phyloP scores from a whole-genome alignment of 352 stramenopile genomes.

The Pythium chondricola region DNA sequence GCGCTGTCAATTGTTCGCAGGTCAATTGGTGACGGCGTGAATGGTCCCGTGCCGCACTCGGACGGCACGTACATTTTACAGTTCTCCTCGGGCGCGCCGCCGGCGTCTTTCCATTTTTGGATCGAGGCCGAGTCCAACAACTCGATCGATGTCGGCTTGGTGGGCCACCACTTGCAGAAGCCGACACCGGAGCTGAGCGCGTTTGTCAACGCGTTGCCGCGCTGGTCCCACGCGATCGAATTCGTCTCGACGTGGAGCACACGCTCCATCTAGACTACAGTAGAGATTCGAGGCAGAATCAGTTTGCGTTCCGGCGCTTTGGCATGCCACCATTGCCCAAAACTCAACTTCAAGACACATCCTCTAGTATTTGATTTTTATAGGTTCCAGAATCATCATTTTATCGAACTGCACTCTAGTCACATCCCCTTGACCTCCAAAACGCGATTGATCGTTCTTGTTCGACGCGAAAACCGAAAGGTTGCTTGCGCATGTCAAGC shows the following conservation, averaged over 20 bases:
- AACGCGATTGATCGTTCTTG: too few species aligned
- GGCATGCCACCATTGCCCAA: too few species aligned
- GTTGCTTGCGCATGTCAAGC: too few species aligned
- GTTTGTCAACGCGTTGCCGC: slow-evolving; percentile 35
- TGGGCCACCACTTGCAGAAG: slow-evolving; percentile 62
- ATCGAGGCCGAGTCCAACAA: slow-evolving; percentile 48
- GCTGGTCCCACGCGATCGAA: slow-evolving; percentile 34
- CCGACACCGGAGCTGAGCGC: slow-evolving; percentile 41
- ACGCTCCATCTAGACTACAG: slow-evolving; percentile 37
- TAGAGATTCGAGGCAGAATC: too few species aligned
- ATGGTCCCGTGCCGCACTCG: slow-evolving; percentile 43
- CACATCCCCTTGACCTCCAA: too few species aligned
- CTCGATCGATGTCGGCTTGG: slow-evolving; percentile 49
- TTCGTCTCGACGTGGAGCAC: slow-evolving; percentile 56
- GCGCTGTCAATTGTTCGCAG: slow-evolving; percentile 21
- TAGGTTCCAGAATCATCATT: too few species aligned
- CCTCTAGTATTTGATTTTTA: too few species aligned
- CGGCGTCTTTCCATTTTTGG: slow-evolving; percentile 70
- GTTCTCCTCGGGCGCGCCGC: slow-evolving; percentile 50
- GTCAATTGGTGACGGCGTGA: slow-evolving; percentile 62
- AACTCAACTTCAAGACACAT: too few species aligned
- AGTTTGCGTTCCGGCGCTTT: too few species aligned
- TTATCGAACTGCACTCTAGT: too few species aligned
- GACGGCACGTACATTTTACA: slow-evolving; percentile 74
- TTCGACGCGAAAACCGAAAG: too few species aligned